These are phyloP conservation scores for Acer saccharum DNA, from an alignment of 345 rosid genomes.

Conservation along the genomic window DNA sequence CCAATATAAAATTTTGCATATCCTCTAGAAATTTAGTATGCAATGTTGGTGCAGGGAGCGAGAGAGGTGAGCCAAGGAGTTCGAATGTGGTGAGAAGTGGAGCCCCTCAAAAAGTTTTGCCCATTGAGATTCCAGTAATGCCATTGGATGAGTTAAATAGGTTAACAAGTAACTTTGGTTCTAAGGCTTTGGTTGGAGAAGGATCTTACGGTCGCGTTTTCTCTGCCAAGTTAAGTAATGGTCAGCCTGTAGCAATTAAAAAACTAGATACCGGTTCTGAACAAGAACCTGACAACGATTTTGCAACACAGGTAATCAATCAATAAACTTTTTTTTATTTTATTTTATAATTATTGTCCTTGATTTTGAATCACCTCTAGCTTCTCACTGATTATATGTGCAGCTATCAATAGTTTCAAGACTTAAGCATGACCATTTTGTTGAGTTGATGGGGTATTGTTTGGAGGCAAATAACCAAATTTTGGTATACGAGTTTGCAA, in stretches of 20 bases:
- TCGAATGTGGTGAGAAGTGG: slow-evolving; percentile 57
- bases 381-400: background rate
- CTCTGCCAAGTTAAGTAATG: slow-evolving; percentile 54
- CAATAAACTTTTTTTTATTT: background rate
- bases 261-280: slow-evolving; percentile 81
- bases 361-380: background rate
- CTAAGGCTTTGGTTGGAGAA: slow-evolving; percentile 88
- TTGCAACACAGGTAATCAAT: slow-evolving; percentile 70
- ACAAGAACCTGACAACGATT: slow-evolving; percentile 81
- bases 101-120: slow-evolving; percentile 73
- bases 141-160: slow-evolving; percentile 68
- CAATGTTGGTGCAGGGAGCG: slow-evolving; percentile 28
- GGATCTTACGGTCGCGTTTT: slow-evolving; percentile 99
- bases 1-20: background rate
- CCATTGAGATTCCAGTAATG: slow-evolving; percentile 73
- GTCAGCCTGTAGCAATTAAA: slow-evolving; percentile 71
- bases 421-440: slow-evolving; percentile 82
- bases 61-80: slow-evolving; percentile 75
- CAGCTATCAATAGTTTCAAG: slow-evolving; percentile 89
- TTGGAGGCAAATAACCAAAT: slow-evolving; percentile 73
- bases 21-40: background rate
- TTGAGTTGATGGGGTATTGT: slow-evolving; percentile 85
- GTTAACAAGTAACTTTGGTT: slow-evolving; percentile 66
- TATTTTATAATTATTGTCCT: too few relatives aligned
- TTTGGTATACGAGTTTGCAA: slow-evolving; percentile 74